These are phyloP conservation scores for Salix purpurea DNA, from an alignment of 345 rosid species.

Conservation along the genomic window DNA sequence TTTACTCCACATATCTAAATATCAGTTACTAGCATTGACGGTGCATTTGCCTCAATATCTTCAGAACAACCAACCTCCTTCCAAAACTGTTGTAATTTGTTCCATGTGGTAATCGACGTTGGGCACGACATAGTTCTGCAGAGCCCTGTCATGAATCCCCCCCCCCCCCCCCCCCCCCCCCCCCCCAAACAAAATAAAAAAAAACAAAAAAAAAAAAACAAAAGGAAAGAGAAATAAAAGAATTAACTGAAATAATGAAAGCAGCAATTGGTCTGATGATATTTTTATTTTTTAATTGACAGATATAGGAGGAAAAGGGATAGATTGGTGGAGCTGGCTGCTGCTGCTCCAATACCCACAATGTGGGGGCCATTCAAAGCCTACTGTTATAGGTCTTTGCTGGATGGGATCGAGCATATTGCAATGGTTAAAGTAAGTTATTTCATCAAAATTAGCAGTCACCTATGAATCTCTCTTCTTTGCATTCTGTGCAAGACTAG, in stretches of 20 bases:
- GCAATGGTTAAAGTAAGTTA: slow-evolving; percentile 34
- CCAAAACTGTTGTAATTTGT: neutral
- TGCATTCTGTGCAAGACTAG: neutral
- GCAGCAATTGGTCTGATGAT: neutral
- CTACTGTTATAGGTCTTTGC: slow-evolving; percentile 23
- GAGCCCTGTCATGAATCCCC: neutral
- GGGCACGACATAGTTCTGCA: neutral
- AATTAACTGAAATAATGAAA: neutral
- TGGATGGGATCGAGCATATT: slow-evolving; percentile 32
- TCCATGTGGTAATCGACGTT: neutral
- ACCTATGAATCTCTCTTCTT: neutral
- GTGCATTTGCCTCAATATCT: neutral
- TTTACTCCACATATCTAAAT: neutral
- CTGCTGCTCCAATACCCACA: slow-evolving; percentile 30
- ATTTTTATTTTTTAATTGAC: neutral
- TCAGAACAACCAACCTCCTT: neutral
- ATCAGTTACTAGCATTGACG: neutral
- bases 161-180: too few relatives aligned
- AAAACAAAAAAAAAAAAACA: too few relatives aligned
- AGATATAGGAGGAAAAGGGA: slow-evolving; percentile 31
- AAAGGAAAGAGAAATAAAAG: neutral
- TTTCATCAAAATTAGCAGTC: neutral
- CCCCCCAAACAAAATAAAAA: too few relatives aligned
- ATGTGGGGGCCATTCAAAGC: slow-evolving; percentile 35
- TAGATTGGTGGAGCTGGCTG: slow-evolving; percentile 24